Conservation (phyloP, 345 rosid species). For the Eucalyptus camaldulensis region DNA sequence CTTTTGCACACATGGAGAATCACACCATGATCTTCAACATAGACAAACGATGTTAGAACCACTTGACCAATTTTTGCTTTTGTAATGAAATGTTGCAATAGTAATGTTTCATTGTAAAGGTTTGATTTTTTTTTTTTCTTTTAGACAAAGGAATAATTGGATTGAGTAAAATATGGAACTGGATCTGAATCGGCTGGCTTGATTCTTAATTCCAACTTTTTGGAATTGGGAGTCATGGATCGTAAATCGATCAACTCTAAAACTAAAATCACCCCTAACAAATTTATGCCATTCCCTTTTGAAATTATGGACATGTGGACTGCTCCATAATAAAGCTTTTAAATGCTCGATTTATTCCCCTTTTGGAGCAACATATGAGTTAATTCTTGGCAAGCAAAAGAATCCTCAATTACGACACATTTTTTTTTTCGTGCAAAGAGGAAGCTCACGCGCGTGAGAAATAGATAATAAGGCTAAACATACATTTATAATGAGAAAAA, state of each 20-base stretch:
- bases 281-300: not conserved
- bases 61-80: not conserved
- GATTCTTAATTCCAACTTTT: not conserved
- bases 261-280: not conserved
- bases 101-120: too few species aligned
- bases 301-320: not conserved
- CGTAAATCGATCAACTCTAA: not conserved
- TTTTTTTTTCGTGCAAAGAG: not conserved
- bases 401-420: not conserved
- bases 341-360: not conserved
- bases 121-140: too few species aligned
- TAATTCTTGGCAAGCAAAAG: not conserved
- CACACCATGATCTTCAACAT: not conserved
- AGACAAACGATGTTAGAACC: fast-evolving
- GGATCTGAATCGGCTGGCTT: fast-evolving
- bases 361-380: not conserved
- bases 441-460: fast-evolving
- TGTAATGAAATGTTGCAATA: not conserved
- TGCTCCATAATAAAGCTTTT: not conserved
- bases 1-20: not conserved
- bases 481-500: not conserved
- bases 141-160: too few species aligned
- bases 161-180: fast-evolving
- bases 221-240: not conserved
- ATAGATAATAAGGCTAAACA: not conserved